Percentiles rank a stretch among this genome's conserved stretches.
phyloP scores from a whole-genome alignment of 148 eudicot species.

The Rhododendron kiyosumense region DNA sequence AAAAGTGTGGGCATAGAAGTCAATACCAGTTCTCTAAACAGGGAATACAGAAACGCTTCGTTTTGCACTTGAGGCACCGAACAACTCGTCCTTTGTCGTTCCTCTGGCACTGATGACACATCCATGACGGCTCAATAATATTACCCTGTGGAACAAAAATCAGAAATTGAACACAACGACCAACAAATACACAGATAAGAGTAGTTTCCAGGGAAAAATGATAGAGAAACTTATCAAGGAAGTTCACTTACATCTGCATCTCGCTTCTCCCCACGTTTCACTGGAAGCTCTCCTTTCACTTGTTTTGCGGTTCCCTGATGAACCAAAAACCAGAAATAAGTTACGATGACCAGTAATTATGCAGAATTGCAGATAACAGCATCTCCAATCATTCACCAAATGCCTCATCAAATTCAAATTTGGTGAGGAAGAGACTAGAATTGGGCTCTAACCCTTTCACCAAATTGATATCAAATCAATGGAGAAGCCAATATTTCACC shows the following conservation, averaged over 20 bases:
- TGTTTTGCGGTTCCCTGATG: background rate
- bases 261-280: background rate
- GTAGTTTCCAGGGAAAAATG: background rate
- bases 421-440: background rate
- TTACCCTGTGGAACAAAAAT: background rate
- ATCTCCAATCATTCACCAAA: background rate
- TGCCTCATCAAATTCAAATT: background rate
- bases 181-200: background rate
- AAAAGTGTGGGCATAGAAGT: background rate
- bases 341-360: background rate
- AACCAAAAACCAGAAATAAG: too few species aligned
- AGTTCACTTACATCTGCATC: background rate
- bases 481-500: background rate
- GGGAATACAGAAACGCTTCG: slow-evolving; percentile 35
- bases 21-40: slow-evolving; percentile 13
- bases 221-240: background rate
- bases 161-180: background rate
- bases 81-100: slow-evolving; percentile 44
- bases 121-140: background rate
- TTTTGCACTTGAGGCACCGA: slow-evolving; percentile 33
- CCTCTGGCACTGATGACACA: slow-evolving; percentile 63
- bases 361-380: background rate
- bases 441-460: background rate
- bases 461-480: background rate
- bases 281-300: background rate